Evolutionary conservation across 2,329 filamentous ascomycete species (phyloP).

Genomic region (Arachnomyces sp.): DNA sequence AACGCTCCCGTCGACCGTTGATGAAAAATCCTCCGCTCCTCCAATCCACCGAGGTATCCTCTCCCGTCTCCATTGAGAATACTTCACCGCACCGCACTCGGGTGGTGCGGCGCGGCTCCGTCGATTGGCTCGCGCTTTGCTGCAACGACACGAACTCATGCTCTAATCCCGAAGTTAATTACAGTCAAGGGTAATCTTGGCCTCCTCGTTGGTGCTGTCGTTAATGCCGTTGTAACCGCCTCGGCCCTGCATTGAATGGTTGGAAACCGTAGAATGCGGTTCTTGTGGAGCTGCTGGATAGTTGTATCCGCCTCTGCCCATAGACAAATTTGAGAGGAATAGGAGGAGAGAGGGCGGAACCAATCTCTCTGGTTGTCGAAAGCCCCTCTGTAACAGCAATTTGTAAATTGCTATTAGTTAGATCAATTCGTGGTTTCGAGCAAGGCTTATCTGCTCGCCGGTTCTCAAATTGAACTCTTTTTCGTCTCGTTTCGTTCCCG

Average conservation of each 20-base stretch:
- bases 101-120: conserved; percentile 6
- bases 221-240: conserved; percentile 27
- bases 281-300: conserved; percentile 12
- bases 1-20: conserved; percentile 1
- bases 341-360: background rate
- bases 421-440: background rate
- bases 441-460: too few species aligned
- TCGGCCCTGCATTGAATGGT: conserved; percentile 18
- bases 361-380: conserved; percentile 2
- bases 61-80: conserved; percentile 1
- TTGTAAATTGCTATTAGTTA: background rate
- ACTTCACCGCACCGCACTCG: background rate
- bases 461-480: too few species aligned
- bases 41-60: background rate
- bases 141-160: background rate
- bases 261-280: conserved; percentile 4
- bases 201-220: conserved; percentile 13
- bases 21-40: background rate
- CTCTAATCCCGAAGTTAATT: too few species aligned
- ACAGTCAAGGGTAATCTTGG: too few species aligned
- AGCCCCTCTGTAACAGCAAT: background rate
- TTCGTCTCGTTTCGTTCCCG: too few species aligned
- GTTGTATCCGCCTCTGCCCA: conserved; percentile 32
- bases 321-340: conserved; percentile 15
- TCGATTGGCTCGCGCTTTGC: conserved; percentile 1